Base-by-base conservation (phyloP, 2,329 filamentous ascomycete species). In the Stachybotrys echinatus region DNA sequence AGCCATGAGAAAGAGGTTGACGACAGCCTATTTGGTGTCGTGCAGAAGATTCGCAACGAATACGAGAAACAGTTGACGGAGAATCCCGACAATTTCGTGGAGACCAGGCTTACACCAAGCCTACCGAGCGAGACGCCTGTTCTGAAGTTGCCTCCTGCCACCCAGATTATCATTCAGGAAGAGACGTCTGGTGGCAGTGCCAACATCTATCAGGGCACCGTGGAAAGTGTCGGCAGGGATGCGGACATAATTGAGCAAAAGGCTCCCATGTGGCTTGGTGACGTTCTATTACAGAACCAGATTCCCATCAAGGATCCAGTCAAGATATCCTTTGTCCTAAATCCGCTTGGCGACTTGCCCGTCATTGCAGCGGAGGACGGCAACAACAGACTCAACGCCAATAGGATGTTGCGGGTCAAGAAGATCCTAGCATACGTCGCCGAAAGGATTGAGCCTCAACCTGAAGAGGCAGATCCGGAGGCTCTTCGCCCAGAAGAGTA, bases 351-450 rank as follows among this genome's bases (percentile, higher is more conserved):
- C 56, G 71, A 79, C 22, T 73, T 97, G 48, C 90, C 91, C 1
- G 80, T 79, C 49, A 87, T 96, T 46, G 81, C 87, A 27, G 81
- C 84, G 21, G 70, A 83, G 4, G 91, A 95, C 62, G 87, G 86
- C 48, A 95, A 92, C 66, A 92, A 92, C 57, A 85, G 94, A 21
- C 77, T 99, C 47, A 99, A 97, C 65, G 94, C 94, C 12, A 99
- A 97, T 64, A 83, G 92, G 49, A 97, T 99, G 94, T 77, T 99
- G 47, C 83, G 94, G 44, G 90, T 95, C 4, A 92, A 90, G 72
- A 99, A 99, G 75, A 94, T 99, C 20, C 72, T 97, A 51, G 83
- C 85, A 0, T 99, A 99, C 61, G 83, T 99, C 18, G 89, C 91
- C 1, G 94, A 99, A 68, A 81, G 92, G 49, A 92, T 99, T 51